Base-by-base conservation (phyloP, 2,329 filamentous ascomycete genomes). In the Alternaria atra region DNA sequence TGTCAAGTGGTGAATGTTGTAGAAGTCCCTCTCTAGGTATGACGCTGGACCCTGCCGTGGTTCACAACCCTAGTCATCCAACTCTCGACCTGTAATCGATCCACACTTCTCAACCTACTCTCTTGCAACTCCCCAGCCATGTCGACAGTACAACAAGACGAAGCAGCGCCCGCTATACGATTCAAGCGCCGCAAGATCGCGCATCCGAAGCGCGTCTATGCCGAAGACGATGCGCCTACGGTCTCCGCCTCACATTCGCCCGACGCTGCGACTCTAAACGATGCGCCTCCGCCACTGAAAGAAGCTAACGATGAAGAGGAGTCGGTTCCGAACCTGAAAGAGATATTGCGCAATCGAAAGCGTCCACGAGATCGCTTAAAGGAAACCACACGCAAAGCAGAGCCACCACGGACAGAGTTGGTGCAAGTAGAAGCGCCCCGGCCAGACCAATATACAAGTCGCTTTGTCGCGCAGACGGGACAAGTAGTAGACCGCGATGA, bases 401-500 rank as follows among this genome's bases (percentile, higher is more conserved):
- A 72, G n/a, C 17, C 34, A 4, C 54, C 64, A 2, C 63, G 60
- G 6, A 64, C 54, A 12, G 69, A 69, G 48, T 48, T 70, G 13
- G 69, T 65, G 17, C 61, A 64, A 27, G 57, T 40, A 15, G 72
- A 73, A n/a, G 62, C 60, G 43, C 65, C 65, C 27, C 65, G 58
- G 35, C 56, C 64, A 40, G 64, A 67, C 44, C 61, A 60, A 27
- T 76, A 76, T 46, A 61, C 63, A 2, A 66, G 62, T 39, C 87
- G 90, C 40, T 94, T 94, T 74, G 88, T 89, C 54, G 86, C 88
- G 59, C 90, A 92, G 77, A 93, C 90, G 0, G 91, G 91, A 0
- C 80, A 89, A 62, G 83, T 89, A 0, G 85, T 86, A 34, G 89
- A 91, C 57, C 76, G 87, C 23, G 78, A 83, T 39, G 90, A 93